A percentile compares a stretch with the other conserved stretches of the same genome.
Conservation (phyloP, 2,329 filamentous ascomycete genomes). For the Cadophora gregata region DNA sequence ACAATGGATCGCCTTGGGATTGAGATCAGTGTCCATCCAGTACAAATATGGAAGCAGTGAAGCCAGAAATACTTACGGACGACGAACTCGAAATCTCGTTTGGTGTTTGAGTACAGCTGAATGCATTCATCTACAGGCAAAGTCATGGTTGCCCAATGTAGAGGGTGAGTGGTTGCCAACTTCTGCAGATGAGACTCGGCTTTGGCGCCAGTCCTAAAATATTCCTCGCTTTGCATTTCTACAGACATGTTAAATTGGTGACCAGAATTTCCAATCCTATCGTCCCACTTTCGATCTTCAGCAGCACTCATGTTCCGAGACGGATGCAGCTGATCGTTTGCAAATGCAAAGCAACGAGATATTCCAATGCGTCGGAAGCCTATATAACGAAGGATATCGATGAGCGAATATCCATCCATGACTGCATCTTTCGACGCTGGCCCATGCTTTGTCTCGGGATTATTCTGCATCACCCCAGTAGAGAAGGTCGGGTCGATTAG, state of each 20-base stretch:
- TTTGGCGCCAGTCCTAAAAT: background rate
- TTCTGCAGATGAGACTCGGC: background rate
- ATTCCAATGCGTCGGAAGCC: constrained; percentile 46
- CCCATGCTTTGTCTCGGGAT: background rate
- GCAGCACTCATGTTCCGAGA: background rate
- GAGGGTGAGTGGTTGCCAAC: background rate
- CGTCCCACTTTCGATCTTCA: background rate
- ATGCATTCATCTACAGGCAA: background rate
- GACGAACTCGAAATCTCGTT: background rate
- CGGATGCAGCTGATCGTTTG: background rate
- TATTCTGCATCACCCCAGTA: background rate
- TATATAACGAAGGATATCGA: constrained; percentile 36
- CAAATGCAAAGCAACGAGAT: constrained; percentile 40
- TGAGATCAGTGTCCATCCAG: background rate
- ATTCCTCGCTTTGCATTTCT: background rate
- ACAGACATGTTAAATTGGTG: background rate
- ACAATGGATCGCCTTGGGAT: background rate
- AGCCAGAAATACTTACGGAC: background rate
- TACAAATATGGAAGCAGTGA: background rate
- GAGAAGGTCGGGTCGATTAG: constrained; percentile 2
- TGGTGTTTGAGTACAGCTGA: background rate
- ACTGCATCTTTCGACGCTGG: background rate
- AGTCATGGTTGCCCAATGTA: background rate
- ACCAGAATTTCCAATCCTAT: background rate
- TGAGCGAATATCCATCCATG: background rate